phyloP scores from a whole-genome alignment of 192 early-diverging fungal genomes.

The Coemansia sp. region DNA sequence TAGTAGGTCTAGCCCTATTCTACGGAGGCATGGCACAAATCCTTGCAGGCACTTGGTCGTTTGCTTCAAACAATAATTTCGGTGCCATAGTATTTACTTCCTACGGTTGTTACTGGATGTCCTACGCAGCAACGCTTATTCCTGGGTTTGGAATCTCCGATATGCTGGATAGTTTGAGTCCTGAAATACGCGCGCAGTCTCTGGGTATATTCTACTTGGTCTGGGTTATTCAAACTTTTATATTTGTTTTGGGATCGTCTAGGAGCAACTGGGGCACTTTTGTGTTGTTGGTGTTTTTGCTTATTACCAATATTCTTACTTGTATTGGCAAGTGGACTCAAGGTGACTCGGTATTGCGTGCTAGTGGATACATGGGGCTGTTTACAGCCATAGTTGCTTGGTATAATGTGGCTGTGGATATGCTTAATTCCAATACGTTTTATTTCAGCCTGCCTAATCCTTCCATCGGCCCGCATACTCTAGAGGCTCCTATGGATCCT shows the following conservation, averaged over 20 bases:
- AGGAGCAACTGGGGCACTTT: slow-evolving; percentile 50
- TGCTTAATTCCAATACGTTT: slow-evolving; percentile 52
- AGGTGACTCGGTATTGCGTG: slow-evolving; percentile 32
- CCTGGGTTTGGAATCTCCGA: slow-evolving; percentile 52
- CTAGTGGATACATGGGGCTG: slow-evolving; percentile 47
- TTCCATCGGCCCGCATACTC: slow-evolving; percentile 13
- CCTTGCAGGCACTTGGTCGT: slow-evolving; percentile 33
- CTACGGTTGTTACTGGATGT: slow-evolving; percentile 57
- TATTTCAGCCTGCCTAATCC: slow-evolving; percentile 54
- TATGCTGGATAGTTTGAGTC: slow-evolving; percentile 23
- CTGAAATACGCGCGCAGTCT: slow-evolving; percentile 43
- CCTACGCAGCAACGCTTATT: slow-evolving; percentile 50
- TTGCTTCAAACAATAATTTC: slow-evolving; percentile 30
- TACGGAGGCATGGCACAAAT: slow-evolving; percentile 38
- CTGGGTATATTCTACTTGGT: slow-evolving; percentile 50
- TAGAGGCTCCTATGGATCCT: slow-evolving; percentile 2
- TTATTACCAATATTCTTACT: slow-evolving; percentile 45
- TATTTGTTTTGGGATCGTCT: slow-evolving; percentile 50
- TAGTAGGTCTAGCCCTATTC: slow-evolving; percentile 37
- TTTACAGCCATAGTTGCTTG: slow-evolving; percentile 51
- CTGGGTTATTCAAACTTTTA: slow-evolving; percentile 54
- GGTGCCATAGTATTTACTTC: slow-evolving; percentile 37
- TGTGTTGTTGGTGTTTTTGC: slow-evolving; percentile 40
- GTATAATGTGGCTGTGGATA: slow-evolving; percentile 54
- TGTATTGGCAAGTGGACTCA: slow-evolving; percentile 46